Evolutionary conservation across 768 basidiomycete genomes (phyloP), one percentile per base, ranked within the genome.

Genomic region (Rhizopogon rudus): DNA sequence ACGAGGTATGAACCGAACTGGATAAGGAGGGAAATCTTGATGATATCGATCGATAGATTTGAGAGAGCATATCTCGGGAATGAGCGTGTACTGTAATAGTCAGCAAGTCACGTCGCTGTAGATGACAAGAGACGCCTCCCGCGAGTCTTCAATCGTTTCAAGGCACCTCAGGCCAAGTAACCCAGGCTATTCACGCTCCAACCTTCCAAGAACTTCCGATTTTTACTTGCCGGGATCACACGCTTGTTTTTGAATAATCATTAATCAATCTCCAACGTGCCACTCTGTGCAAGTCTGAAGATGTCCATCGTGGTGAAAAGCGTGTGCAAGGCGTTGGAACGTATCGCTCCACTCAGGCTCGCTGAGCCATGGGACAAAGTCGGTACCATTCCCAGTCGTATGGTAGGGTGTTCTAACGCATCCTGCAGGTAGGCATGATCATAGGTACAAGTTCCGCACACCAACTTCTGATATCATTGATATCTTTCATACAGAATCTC

Each of bases 281-380:
- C 17, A 17, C 33, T 13, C 2, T 7, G 46, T 33, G 31, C 13
- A 25, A 52, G 16, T 22, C 50, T 55, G 33, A 37, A 16, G 22
- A 58, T 52, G 51, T 58, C 60, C 3, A 20, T 60, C 1, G 44
- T 63, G 25, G 54, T 58, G 6, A 83, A 79, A 67, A 72, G 77
- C 33, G 81, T 87, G 10, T 81, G 79, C 61, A 77, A 73, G 42
- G 83, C 86, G 0, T 88, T 93, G 86, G 87, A 90, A 58, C 80
- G 84, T 28, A 88, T 97, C 59, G 93, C 94, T 1, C 95, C 95
- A 3, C 78, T 93, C 20, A 76, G 82, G 39, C 77, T 97, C 7
- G 94, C 95, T 16, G 93, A 89, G 60, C 82, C 80, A 58, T 98
- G 95, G 93, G 95, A 98, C 65, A 98, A 98, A 72, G 94, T 97